phyloP scores from a whole-genome alignment of 2,329 filamentous ascomycete genomes.

The Domatiomyces globalis region DNA sequence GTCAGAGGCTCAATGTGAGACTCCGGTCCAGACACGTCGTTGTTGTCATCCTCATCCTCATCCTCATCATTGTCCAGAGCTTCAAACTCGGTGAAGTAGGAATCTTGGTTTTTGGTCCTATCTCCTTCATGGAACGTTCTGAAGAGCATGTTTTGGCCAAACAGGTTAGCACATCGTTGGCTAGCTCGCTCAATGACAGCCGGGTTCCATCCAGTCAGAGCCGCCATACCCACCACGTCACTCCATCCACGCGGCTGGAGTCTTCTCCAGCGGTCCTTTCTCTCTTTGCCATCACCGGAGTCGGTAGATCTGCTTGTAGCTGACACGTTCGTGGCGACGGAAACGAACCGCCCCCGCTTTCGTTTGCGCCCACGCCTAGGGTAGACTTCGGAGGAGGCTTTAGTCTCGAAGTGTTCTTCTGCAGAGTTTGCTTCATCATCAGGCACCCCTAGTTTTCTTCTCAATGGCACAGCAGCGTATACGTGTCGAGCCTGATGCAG shows the following conservation, averaged over 20 bases:
- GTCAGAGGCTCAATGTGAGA: background rate
- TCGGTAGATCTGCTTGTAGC: background rate
- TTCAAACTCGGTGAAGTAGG: slow-evolving; percentile 10
- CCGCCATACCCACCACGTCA: slow-evolving; percentile 66
- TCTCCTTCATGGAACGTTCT: slow-evolving; percentile 38
- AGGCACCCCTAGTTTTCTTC: slow-evolving; percentile 2
- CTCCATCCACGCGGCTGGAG: slow-evolving; percentile 59
- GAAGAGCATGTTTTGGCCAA: slow-evolving; percentile 56
- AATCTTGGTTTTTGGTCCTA: background rate
- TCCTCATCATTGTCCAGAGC: slow-evolving; percentile 5
- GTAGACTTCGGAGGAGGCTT: background rate
- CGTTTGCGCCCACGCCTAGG: background rate
- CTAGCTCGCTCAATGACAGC: slow-evolving; percentile 54
- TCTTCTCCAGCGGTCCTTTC: background rate
- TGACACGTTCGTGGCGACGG: background rate
- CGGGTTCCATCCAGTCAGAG: slow-evolving; percentile 54
- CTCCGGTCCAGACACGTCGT: background rate
- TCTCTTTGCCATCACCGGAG: background rate
- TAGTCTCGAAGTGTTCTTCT: background rate
- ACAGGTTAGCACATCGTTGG: slow-evolving; percentile 60
- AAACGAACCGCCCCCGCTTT: background rate
- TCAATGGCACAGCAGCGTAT: slow-evolving; percentile 21
- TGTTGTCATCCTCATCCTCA: background rate
- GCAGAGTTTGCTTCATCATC: background rate
- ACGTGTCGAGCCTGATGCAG: slow-evolving; percentile 54